phyloP scores from a whole-genome alignment of 192 early-diverging fungal species.

The Podila epicladia region DNA sequence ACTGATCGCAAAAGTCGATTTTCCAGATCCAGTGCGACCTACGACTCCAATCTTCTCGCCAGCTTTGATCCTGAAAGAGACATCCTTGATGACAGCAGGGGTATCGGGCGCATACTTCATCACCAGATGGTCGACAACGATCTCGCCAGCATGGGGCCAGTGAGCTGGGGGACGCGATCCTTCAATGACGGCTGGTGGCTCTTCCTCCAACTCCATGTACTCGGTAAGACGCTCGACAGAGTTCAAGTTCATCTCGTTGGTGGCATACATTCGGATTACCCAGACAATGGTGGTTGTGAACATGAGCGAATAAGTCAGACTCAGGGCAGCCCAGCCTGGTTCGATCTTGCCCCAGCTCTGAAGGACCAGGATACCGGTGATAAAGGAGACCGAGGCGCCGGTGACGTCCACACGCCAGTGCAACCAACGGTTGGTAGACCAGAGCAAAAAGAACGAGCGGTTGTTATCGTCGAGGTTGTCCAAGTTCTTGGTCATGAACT shows the following conservation, averaged over 20 bases:
- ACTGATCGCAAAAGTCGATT: conserved; percentile 65
- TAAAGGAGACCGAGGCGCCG: conserved; percentile 78
- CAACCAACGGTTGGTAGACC: conserved; percentile 90
- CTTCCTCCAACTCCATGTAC: conserved; percentile 84
- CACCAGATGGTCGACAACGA: conserved; percentile 72
- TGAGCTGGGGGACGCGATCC: conserved; percentile 54
- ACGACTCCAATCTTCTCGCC: conserved; percentile 73
- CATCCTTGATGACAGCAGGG: conserved; percentile 72
- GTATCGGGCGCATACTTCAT: conserved; percentile 79
- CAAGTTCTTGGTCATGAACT: conserved; percentile 72
- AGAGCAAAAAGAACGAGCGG: conserved; percentile 86
- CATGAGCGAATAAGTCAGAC: conserved; percentile 83
- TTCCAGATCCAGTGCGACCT: conserved; percentile 71
- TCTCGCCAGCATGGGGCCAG: conserved; percentile 77
- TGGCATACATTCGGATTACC: conserved; percentile 80
- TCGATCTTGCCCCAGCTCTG: conserved; percentile 62
- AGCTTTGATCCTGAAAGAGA: conserved; percentile 68
- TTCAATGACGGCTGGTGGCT: conserved; percentile 67
- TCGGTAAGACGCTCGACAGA: conserved; percentile 88
- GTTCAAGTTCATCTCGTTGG: conserved; percentile 91
- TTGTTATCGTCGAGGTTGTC: conserved; percentile 79
- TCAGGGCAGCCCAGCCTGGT: conserved; percentile 89
- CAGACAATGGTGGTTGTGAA: conserved; percentile 85
- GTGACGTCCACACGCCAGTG: conserved; percentile 85
- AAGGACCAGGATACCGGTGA: conserved; percentile 71